Evolutionary conservation across 1,284 basidiomycete genomes (phyloP).

Genomic region (Ceratobasidium sp.): DNA sequence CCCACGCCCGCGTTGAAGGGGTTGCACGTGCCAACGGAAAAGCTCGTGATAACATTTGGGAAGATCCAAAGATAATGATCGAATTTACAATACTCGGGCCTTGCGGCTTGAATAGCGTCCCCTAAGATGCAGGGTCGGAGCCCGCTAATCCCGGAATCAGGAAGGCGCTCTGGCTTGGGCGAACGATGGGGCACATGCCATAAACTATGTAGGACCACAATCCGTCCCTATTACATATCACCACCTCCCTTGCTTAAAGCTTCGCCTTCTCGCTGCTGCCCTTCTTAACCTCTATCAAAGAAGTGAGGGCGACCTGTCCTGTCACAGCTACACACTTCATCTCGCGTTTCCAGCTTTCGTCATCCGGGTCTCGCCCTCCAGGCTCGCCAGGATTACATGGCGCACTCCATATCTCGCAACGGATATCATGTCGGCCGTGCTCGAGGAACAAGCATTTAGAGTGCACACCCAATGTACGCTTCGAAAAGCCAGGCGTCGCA

Average conservation of each 20-base stretch:
- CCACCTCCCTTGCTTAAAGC: background rate
- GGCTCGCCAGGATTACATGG: constrained; percentile 2
- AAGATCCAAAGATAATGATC: too few species aligned
- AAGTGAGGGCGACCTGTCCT: background rate
- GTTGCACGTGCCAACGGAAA: too few species aligned
- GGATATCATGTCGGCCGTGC: constrained; percentile 17
- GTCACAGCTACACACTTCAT: constrained; percentile 29
- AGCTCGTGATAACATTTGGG: too few species aligned
- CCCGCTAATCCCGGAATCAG: too few species aligned
- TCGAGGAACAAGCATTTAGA: constrained; percentile 7
- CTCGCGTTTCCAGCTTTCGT: constrained; percentile 12
- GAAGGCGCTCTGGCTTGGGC: too few species aligned
- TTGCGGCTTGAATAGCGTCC: too few species aligned
- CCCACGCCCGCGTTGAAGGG: too few species aligned
- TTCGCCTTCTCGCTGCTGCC: background rate
- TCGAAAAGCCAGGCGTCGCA: background rate
- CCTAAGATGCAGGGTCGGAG: too few species aligned
- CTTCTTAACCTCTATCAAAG: background rate
- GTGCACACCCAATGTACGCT: constrained; percentile 7
- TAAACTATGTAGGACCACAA: too few species aligned
- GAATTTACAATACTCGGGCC: too few species aligned
- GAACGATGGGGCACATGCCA: too few species aligned
- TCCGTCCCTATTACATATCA: too few species aligned
- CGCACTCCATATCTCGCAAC: constrained; percentile 30
- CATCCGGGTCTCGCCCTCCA: background rate